phyloP scores from a whole-genome alignment of 345 rosid species.

The Punica granatum region DNA sequence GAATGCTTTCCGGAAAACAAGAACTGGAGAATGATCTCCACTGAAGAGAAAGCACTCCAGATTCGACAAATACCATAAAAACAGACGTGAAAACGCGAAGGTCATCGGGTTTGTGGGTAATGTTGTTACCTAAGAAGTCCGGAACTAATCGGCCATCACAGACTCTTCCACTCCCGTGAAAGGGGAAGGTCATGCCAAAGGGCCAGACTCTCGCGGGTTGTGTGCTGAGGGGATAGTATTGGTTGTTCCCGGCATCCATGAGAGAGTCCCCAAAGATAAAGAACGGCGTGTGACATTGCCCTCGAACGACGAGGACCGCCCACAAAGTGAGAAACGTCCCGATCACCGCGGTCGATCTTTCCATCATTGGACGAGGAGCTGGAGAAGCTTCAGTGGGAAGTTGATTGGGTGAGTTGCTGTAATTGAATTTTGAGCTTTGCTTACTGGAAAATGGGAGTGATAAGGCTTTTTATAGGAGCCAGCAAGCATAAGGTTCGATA shows the following conservation, averaged over 20 bases:
- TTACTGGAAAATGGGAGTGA: too few species aligned
- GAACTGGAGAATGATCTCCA: not conserved
- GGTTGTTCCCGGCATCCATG: constrained; percentile 9
- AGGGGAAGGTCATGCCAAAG: constrained; percentile 19
- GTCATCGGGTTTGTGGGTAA: too few species aligned
- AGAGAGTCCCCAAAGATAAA: constrained; percentile 14
- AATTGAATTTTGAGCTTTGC: not conserved
- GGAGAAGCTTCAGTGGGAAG: not conserved
- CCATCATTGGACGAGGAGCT: not conserved
- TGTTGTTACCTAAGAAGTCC: constrained; percentile 13
- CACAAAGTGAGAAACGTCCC: not conserved
- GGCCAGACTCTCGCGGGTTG: not conserved
- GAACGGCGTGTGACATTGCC: constrained; percentile 1
- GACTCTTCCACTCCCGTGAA: constrained; percentile 10
- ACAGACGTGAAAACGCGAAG: too few species aligned
- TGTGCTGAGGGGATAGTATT: not conserved
- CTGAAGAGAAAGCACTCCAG: not conserved
- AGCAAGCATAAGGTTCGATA: not conserved
- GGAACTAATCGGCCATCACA: constrained; percentile 7
- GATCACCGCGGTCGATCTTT: not conserved
- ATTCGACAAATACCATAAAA: not conserved
- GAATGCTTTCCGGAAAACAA: too few species aligned
- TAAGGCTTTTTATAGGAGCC: too few species aligned
- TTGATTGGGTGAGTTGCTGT: too few species aligned
- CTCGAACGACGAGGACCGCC: constrained; percentile 1